These are phyloP conservation scores for Neckera pumila DNA, from an alignment of 225 moss, liverwort and hornwort genomes.

Conservation along the genomic window DNA sequence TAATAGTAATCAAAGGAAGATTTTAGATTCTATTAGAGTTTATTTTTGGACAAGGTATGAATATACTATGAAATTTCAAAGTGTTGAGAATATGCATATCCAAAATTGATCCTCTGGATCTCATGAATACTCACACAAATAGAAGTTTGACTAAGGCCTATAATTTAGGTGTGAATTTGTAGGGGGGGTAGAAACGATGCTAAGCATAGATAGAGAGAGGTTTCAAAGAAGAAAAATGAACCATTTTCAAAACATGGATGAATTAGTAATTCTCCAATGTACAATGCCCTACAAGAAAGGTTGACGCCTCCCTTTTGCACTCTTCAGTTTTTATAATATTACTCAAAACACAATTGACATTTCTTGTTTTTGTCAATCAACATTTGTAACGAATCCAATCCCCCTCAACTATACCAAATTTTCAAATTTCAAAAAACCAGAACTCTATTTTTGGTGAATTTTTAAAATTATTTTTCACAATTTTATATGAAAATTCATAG, in stretches of 20 bases:
- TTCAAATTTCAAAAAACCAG: too few species aligned
- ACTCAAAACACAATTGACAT: too few species aligned
- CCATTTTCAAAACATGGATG: fast-evolving
- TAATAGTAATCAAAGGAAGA: not conserved
- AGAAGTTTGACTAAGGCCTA: not conserved
- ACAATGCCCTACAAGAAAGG: too few species aligned
- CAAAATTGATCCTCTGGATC: not conserved
- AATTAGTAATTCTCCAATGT: not conserved
- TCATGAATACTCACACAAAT: too few species aligned
- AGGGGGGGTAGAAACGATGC: not conserved
- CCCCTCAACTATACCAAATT: too few species aligned
- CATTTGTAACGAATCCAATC: too few species aligned
- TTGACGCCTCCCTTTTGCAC: too few species aligned
- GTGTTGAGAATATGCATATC: not conserved
- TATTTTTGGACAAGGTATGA: not conserved
- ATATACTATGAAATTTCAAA: not conserved
- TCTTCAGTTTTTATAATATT: too few species aligned
- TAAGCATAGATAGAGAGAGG: not conserved
- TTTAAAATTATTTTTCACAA: too few species aligned
- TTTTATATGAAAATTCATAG: too few species aligned
- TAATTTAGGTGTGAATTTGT: not conserved
- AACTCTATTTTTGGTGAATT: too few species aligned
- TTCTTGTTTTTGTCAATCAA: too few species aligned
- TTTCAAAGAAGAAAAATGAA: not conserved
- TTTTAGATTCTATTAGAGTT: not conserved